These are phyloP conservation scores for Polyplosphaeria fusca DNA, from an alignment of 495 filamentous ascomycete genomes.

Conservation along the genomic window DNA sequence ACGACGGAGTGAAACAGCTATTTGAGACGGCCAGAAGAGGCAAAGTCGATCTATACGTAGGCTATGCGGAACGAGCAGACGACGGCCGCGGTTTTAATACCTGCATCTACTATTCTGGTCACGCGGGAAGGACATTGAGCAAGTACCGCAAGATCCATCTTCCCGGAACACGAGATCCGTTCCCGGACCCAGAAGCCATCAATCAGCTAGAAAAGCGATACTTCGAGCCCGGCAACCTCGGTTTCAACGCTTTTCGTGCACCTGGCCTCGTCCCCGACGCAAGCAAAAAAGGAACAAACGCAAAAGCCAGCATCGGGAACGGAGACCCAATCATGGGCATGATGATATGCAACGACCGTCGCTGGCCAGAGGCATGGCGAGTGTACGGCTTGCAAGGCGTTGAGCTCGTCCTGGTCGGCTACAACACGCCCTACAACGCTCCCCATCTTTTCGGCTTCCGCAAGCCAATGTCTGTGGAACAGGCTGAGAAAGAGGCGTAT, in stretches of 20 bases:
- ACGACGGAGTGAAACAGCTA: conserved; percentile 43
- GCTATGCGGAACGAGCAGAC: conserved; percentile 44
- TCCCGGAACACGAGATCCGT: conserved; percentile 47
- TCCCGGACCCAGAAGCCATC: conserved; percentile 44
- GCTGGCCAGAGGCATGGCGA: conserved; percentile 50
- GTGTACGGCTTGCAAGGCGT: conserved; percentile 47
- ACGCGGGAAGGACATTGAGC: conserved; percentile 38
- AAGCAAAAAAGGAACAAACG: neutral
- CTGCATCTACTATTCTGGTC: conserved; percentile 46
- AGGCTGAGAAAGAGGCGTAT: conserved; percentile 42
- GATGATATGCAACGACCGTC: conserved; percentile 51
- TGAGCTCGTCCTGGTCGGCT: conserved; percentile 48
- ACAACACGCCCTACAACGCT: conserved; percentile 47
- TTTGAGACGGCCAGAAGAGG: conserved; percentile 44
- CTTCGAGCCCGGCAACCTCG: conserved; percentile 48
- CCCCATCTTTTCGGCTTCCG: conserved; percentile 44
- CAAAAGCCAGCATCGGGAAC: conserved; percentile 11
- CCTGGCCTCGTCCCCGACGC: conserved; percentile 37
- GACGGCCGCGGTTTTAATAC: conserved; percentile 45
- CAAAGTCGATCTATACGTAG: conserved; percentile 46
- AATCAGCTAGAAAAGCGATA: conserved; percentile 53
- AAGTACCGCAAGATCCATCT: conserved; percentile 53
- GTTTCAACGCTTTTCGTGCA: conserved; percentile 48
- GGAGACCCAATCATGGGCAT: conserved; percentile 50
- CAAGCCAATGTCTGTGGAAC: conserved; percentile 40